Percentiles rank a stretch among this genome's conserved stretches.
Evolutionary conservation across 768 basidiomycete genomes (phyloP).

Genomic region (Tulasnella sp.): DNA sequence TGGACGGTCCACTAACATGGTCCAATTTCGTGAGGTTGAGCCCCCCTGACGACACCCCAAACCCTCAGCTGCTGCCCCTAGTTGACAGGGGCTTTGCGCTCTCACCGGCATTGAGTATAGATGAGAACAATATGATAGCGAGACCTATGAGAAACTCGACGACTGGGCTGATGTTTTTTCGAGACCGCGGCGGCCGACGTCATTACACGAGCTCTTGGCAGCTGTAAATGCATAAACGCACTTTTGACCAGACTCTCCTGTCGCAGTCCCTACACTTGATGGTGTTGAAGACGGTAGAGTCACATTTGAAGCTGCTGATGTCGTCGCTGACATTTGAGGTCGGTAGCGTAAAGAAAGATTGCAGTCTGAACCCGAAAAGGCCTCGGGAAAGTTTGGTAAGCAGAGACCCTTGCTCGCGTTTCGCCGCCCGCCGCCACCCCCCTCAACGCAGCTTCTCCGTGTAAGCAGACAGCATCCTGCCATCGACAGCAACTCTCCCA

Average conservation of each 20-base stretch:
- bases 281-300: constrained; percentile 16
- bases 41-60: constrained; percentile 52
- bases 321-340: constrained; percentile 4
- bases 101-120: constrained; percentile 77
- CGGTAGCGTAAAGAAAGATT: background rate
- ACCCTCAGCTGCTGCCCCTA: background rate
- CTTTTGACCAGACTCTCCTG: background rate
- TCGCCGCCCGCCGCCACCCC: constrained; percentile 10
- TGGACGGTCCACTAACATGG: constrained; percentile 59
- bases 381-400: constrained; percentile 21
- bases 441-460: background rate
- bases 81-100: background rate
- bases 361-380: constrained; percentile 18
- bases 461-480: constrained; percentile 4
- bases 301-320: constrained; percentile 8
- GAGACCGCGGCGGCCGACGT: constrained; percentile 10
- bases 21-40: constrained; percentile 94
- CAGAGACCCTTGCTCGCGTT: constrained; percentile 9
- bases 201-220: too few species aligned
- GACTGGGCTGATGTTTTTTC: constrained; percentile 47
- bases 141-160: constrained; percentile 79
- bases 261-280: background rate
- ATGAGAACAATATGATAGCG: constrained; percentile 79
- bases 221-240: background rate
- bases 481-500: background rate